A percentile compares a stretch with the other conserved stretches of the same genome.
Conservation (phyloP, 371 early-diverging fungal genomes). For the Mucor irregularis region DNA sequence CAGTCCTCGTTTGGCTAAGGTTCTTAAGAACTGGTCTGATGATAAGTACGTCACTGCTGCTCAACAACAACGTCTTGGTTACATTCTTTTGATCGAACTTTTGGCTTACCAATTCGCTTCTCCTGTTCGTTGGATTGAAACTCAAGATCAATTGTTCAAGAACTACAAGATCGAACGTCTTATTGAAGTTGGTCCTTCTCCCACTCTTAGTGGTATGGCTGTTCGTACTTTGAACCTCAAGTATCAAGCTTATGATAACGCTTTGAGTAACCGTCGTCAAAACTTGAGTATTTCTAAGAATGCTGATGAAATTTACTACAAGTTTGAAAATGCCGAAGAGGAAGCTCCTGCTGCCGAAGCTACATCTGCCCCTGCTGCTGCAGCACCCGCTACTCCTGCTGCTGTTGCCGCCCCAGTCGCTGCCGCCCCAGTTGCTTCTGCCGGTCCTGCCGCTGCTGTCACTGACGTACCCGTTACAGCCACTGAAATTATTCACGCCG, state of each 20-base stretch:
- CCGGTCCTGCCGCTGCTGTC: conserved; percentile 27
- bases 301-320: conserved; percentile 91
- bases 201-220: conserved; percentile 92
- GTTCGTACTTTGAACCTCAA: conserved; percentile 93
- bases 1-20: conserved; percentile 72
- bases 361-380: conserved; percentile 23
- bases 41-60: conserved; percentile 64
- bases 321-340: conserved; percentile 67
- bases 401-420: conserved; percentile 58
- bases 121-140: conserved; percentile 97
- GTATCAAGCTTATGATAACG: conserved; percentile 95
- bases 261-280: conserved; percentile 85
- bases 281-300: conserved; percentile 89
- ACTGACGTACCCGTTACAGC: conserved; percentile 81
- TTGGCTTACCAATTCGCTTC: conserved; percentile 94
- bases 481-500: conserved; percentile 73
- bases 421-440: conserved; percentile 45
- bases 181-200: conserved; percentile 92
- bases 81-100: conserved; percentile 86
- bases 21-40: conserved; percentile 85
- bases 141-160: conserved; percentile 91
- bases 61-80: conserved; percentile 87
- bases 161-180: conserved; percentile 81
- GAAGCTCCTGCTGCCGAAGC: conserved; percentile 53
- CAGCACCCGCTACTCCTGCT: conserved; percentile 50